Conservation (phyloP, 129 eudicot genomes). For the Chrysanthemum lavandulifolium region DNA sequence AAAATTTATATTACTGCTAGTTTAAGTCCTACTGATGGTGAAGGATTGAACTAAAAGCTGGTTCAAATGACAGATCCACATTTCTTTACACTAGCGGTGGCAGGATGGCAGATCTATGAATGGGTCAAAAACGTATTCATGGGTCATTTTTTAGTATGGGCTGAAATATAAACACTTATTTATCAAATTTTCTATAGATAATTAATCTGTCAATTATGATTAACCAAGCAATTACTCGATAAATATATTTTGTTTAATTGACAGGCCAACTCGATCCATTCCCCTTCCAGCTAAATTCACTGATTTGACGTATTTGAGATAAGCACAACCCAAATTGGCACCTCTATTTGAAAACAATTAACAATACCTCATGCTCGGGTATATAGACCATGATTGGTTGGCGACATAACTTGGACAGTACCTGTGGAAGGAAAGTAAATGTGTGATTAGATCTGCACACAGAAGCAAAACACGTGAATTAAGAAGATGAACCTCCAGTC, state of each 20-base stretch:
- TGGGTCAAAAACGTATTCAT: no score
- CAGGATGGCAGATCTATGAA: no score
- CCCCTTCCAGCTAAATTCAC: no score
- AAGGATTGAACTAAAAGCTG: not conserved
- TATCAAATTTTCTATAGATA: no score
- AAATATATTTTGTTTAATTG: no score
- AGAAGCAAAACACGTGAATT: not conserved
- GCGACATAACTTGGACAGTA: constrained; percentile 81
- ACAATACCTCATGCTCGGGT: constrained; percentile 79
- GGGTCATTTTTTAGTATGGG: no score
- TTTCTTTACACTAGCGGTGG: not conserved
- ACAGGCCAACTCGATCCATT: no score
- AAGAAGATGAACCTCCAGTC: not conserved
- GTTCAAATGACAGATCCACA: not conserved
- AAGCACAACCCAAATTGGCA: no score
- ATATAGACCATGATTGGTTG: constrained; percentile 89
- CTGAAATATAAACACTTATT: no score
- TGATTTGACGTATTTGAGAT: no score
- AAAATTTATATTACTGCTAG: not conserved
- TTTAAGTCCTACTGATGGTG: not conserved
- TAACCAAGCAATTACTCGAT: no score
- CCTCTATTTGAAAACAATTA: not conserved
- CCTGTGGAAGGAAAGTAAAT: constrained; percentile 39
- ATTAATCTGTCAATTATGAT: no score
- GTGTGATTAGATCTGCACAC: not conserved